Base-by-base conservation (phyloP, 2,329 filamentous ascomycete genomes). In the Curvularia lunata region DNA sequence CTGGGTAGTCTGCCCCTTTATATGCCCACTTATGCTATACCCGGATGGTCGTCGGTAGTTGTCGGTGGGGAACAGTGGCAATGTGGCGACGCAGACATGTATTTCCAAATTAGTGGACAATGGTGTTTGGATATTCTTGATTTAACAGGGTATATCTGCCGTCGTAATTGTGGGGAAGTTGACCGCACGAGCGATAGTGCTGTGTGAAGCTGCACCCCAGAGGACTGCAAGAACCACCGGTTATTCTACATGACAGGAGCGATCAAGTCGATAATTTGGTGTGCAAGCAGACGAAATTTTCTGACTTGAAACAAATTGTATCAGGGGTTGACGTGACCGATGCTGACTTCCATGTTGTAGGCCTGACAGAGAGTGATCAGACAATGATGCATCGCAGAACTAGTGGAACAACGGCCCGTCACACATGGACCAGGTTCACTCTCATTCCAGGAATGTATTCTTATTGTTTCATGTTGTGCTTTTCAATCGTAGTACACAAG, bases 121-220 rank as follows among this genome's bases (percentile, higher is more conserved):
- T 41, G 25, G 27, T 47, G 30, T 27, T 43, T 21, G 27, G 30
- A 47, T 42, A 52, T 41, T 52, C 47, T 47, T 48, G 55, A 47
- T 55, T 38, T 25, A 64, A 64, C 64, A 62, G 62, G 62, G 57
- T 63, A 58, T 50, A 64, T 63, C 62, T 68, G 62, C 67, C 62
- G 67, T 59, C 58, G 64, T 45, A 62, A 62, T 59, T 68, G 65
- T 64, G 69, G 70, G 42, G 42, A 9, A 18, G n/a, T 9, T 13
- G 25, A 18, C 30, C 16, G 25, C 25, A 18, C 41, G 28, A 54
- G 34, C 37, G 50, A 32, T 47, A 37, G 32, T 37, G 32, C 10
- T n/a, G 34, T 27, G 12, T 21, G 19, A 40, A 18, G 49, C 25
- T 59, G 45, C 48, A 57, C 49, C 45, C 57, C 57, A 52, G 51